Conservation (phyloP, 2,329 filamentous ascomycete species). For the Didymella arachidicola region DNA sequence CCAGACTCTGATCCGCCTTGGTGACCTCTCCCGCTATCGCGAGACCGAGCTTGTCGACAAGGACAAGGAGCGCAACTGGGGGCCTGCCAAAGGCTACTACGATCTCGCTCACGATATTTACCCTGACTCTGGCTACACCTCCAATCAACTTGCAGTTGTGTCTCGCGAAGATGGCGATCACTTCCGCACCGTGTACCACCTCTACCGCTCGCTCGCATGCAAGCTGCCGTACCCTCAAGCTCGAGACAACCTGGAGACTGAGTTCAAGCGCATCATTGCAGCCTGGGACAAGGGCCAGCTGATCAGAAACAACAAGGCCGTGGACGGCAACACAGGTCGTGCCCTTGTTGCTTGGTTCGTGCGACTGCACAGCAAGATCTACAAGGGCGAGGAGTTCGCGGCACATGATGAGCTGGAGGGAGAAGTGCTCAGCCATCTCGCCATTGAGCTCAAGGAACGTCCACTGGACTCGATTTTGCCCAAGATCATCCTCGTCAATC, state of each 20-base stretch:
- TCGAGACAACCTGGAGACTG: slow-evolving; percentile 76
- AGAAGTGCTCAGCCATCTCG: slow-evolving; percentile 81
- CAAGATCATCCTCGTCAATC: slow-evolving; percentile 85
- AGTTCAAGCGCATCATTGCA: slow-evolving; percentile 72
- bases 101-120: slow-evolving; percentile 79
- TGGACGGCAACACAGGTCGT: slow-evolving; percentile 62
- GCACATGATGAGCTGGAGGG: slow-evolving; percentile 83
- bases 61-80: slow-evolving; percentile 76
- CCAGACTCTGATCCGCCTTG: slow-evolving; percentile 82
- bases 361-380: slow-evolving; percentile 84
- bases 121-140: slow-evolving; percentile 79
- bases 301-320: slow-evolving; percentile 51
- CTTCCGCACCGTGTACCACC: slow-evolving; percentile 84
- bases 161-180: slow-evolving; percentile 79
- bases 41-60: slow-evolving; percentile 73
- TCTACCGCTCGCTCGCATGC: slow-evolving; percentile 83
- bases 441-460: slow-evolving; percentile 74
- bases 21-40: slow-evolving; percentile 89
- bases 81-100: slow-evolving; percentile 84
- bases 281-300: slow-evolving; percentile 65
- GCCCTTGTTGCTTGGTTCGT: slow-evolving; percentile 83
- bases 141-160: slow-evolving; percentile 91
- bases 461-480: slow-evolving; percentile 71
- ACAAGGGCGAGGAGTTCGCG: slow-evolving; percentile 75
- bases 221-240: slow-evolving; percentile 78